Base-by-base conservation (phyloP, 768 basidiomycete species). In the Lactifluus echinatus region DNA sequence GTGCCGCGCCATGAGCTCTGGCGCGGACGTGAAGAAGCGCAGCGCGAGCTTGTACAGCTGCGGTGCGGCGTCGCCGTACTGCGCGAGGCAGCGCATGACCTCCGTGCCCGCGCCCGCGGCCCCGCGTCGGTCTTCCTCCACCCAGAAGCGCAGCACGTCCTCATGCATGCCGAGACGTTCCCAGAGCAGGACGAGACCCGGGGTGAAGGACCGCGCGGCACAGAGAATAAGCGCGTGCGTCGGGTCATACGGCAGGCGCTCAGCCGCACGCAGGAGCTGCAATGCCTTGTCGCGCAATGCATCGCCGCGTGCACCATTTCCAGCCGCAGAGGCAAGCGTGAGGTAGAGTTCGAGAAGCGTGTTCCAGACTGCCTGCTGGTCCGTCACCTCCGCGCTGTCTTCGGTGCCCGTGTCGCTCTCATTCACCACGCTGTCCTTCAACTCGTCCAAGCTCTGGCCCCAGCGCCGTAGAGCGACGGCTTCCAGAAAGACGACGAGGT, bases 91-190 rank as follows among this genome's bases (percentile, higher is more conserved):
- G 7, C 75, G 71, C n/a, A 96, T 73, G 2, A 95, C 88, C 64
- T 69, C 64, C 0, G 66, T 36, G 8, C 64, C 71, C 1, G 78
- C 77, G 17, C 78, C 77, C 7, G 67, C 59, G 2, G 59, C 54
- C 12, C 71, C 76, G 36, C 74, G 64, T 15, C 63, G 61, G 57
- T 86, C 76, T 59, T 77, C 77, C 56, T 89, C 88, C 80, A 95
- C 94, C 86, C 87, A 93, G 73, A 90, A 96, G 23, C 93, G 80
- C 29, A 98, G 67, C 46, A 98, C 84, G 63, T 96, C 94, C 65
- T 97, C 95, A 68, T 92, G 90, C 95, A 96, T 94, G 7, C 89
- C 93, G 73, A 93, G 76, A 59, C 80, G 83, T 72, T 96, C 96
- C 90, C 93, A 98, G 2, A 98, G 76, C 4, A 89, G 72, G 2